A percentile compares a stretch with the other conserved stretches of the same genome.
phyloP scores from a whole-genome alignment of 1,284 basidiomycete genomes.

The Cutaneotrichosporon sp. region DNA sequence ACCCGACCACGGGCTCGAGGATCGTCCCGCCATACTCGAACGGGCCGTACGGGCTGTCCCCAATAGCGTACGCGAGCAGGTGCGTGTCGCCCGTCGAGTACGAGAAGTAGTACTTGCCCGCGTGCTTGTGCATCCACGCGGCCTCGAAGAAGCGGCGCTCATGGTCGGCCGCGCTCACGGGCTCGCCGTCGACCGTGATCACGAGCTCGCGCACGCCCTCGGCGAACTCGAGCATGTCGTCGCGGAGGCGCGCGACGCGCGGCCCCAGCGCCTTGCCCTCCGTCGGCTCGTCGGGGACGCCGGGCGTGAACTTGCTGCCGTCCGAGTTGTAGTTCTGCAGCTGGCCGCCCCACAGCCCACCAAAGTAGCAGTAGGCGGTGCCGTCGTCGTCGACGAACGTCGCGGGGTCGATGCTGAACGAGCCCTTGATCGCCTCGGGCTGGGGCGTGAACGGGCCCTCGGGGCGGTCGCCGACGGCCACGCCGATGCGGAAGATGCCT shows the following conservation, averaged over 20 bases:
- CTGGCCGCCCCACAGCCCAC: constrained; percentile 47
- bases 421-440: constrained; percentile 33
- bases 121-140: constrained; percentile 43
- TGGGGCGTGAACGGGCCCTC: constrained; percentile 43
- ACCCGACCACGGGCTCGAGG: constrained; percentile 41
- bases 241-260: constrained; percentile 33
- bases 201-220: constrained; percentile 31
- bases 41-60: constrained; percentile 34
- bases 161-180: constrained; percentile 38
- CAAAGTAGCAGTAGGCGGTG: constrained; percentile 40
- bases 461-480: constrained; percentile 35
- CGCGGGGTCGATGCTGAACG: constrained; percentile 44
- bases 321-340: constrained; percentile 37
- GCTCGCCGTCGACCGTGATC: constrained; percentile 33
- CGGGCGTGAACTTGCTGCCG: constrained; percentile 28
- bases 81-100: constrained; percentile 48
- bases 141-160: constrained; percentile 48
- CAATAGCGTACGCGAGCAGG: constrained; percentile 38
- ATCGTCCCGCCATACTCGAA: constrained; percentile 42
- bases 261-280: constrained; percentile 36
- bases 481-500: constrained; percentile 45
- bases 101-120: constrained; percentile 42
- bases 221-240: constrained; percentile 38
- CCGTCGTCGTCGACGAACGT: constrained; percentile 43
- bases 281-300: constrained; percentile 34